Evolutionary conservation across 116 monocot genomes (phyloP), one percentile per base, ranked within the genome.

Genomic region (Papilionanthe hybrid): DNA sequence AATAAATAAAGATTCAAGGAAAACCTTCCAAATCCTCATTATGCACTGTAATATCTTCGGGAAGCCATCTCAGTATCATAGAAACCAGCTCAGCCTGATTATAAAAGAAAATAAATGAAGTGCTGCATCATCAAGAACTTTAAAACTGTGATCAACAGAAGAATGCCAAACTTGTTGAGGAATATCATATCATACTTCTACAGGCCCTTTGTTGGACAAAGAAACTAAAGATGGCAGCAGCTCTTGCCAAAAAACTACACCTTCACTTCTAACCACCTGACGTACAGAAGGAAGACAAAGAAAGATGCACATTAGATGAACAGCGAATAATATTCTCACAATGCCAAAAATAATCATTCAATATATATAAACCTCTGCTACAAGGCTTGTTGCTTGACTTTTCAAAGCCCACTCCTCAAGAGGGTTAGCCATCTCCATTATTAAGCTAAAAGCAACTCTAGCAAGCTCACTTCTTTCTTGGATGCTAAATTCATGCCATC

Each of bases 21-120:
- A 42, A 79, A 99, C 99, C 99, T 93, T 99, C 99, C 72, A 99
- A 82, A 76, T 99, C 99, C 79, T 99, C 99, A 85, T 99, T 95
- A 65, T 99, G 99, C 85, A 99, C 99, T 77, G 99, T 95, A 44
- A 99, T 95, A 86, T 99, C 99, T 85, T 99, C 99, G 68, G 99
- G 99, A 86, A 99, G 95, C 95, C 95, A 99, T 83, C 99, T 99
- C 85, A 99, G 82, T 76, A 93, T 84, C 91, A 99, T 99, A 22
- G 99, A 90, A 80, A 95, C 99, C 69, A 95, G 81, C 55, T 99
- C 99, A 84, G 91, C 99, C 99, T 99, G 81, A 75, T 71, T 63
- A 80, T 43, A 48, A 79, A 23, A 66, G 27, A 45, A 82, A 82
- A 27, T 58, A 5, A 79, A 57, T 47, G 56, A 81, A 50, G 30